Percentiles rank a stretch among this genome's conserved stretches.
Evolutionary conservation across 129 eudicot genomes (phyloP).

Genomic region (Logfia minima): DNA sequence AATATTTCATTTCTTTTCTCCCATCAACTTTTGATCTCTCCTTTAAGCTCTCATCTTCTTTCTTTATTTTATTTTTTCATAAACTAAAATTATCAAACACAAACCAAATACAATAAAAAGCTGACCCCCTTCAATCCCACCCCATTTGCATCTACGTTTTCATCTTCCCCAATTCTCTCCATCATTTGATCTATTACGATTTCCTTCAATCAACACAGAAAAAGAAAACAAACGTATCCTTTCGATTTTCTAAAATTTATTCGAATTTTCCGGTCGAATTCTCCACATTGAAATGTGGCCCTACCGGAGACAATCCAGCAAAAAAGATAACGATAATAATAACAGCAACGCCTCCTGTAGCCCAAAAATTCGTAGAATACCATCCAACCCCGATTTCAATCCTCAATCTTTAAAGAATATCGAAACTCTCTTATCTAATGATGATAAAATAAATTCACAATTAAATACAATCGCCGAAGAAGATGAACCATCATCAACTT

Average conservation of each 20-base stretch:
- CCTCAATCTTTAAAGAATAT: conserved; percentile 64
- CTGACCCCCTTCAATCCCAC: background rate
- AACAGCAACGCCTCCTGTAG: background rate
- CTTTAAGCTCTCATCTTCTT: background rate
- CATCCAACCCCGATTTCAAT: conserved; percentile 35
- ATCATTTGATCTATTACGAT: background rate
- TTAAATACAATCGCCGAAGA: conserved; percentile 1
- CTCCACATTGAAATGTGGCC: conserved; percentile 62
- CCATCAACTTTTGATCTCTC: background rate
- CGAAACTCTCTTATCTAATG: conserved; percentile 45
- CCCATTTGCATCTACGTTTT: background rate
- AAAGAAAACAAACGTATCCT: background rate
- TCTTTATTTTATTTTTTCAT: background rate
- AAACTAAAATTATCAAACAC: background rate
- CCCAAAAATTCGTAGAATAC: conserved; percentile 33
- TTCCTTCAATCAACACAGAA: background rate
- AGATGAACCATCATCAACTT: background rate
- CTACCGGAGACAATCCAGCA: conserved; percentile 35
- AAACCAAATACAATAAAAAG: background rate
- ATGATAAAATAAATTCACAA: background rate
- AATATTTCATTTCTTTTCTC: background rate
- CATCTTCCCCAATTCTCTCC: background rate
- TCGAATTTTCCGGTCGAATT: conserved; percentile 2
- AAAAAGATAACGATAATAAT: background rate
- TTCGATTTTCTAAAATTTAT: background rate